Percentiles rank a stretch among this genome's conserved stretches.
phyloP scores from a whole-genome alignment of 495 filamentous ascomycete species.

The Aspergillus saccharolyticus region DNA sequence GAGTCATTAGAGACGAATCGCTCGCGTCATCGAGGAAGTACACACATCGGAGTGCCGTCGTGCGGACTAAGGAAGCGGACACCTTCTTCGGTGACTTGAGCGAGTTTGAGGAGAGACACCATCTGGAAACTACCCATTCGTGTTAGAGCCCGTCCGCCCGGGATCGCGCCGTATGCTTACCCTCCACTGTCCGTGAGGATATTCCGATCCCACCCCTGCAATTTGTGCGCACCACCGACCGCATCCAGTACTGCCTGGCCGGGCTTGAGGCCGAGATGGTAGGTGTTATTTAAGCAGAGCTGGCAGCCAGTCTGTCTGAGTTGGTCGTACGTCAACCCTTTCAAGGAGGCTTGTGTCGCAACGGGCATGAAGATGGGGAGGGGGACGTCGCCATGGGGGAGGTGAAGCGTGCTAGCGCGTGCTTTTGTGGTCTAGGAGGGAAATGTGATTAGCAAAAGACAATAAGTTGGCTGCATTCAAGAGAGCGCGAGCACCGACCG shows the following conservation, averaged over 20 bases:
- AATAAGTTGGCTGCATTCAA: not conserved
- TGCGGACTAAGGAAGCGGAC: slow-evolving; percentile 93
- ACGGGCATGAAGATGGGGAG: slow-evolving; percentile 98
- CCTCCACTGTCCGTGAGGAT: slow-evolving; percentile 96
- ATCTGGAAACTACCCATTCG: slow-evolving; percentile 84
- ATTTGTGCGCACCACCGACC: slow-evolving; percentile 84
- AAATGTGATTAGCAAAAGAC: not conserved
- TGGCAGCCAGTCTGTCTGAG: slow-evolving; percentile 82
- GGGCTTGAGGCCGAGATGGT: slow-evolving; percentile 91
- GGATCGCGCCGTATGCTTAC: slow-evolving; percentile 44
- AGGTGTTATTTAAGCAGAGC: slow-evolving; percentile 94
- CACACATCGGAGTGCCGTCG: slow-evolving; percentile 86
- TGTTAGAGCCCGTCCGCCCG: not conserved
- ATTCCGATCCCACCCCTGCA: slow-evolving; percentile 94
- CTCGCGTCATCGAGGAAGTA: slow-evolving; percentile 1
- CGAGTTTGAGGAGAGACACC: slow-evolving; percentile 92
- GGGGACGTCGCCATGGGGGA: slow-evolving; percentile 87
- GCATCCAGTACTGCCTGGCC: slow-evolving; percentile 82
- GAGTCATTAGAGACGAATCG: not conserved
- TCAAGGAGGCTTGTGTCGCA: slow-evolving; percentile 93
- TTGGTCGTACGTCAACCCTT: slow-evolving; percentile 90
- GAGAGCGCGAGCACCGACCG: slow-evolving; percentile 50
- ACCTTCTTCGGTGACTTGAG: slow-evolving; percentile 90
- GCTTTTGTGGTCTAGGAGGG: slow-evolving; percentile 84
- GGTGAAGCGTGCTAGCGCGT: slow-evolving; percentile 78